Conservation (phyloP, 225 moss, liverwort and hornwort species). For the Antitrichia curtipendula region DNA sequence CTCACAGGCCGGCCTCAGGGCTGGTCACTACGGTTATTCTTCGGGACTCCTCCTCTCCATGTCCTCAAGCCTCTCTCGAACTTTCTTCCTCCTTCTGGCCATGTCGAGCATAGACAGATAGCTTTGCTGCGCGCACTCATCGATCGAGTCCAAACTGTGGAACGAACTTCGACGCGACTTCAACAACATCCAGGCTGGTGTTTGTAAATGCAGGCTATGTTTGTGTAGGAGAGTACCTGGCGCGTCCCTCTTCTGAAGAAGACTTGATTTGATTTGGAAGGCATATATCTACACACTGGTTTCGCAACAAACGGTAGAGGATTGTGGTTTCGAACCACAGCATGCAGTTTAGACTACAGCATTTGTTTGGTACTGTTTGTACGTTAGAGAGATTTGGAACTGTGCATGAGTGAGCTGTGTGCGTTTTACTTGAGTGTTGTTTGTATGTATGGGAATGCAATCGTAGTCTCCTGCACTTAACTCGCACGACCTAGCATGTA, state of each 20-base stretch:
- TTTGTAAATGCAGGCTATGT: background rate
- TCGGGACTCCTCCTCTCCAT: background rate
- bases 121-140: background rate
- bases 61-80: background rate
- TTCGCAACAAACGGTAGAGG: background rate
- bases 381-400: background rate
- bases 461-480: background rate
- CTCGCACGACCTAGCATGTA: background rate
- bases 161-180: background rate
- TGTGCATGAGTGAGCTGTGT: background rate
- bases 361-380: background rate
- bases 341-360: background rate
- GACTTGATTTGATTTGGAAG: background rate
- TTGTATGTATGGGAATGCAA: background rate
- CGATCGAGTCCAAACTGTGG: background rate
- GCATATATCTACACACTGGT: background rate
- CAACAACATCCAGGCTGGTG: background rate
- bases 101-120: background rate
- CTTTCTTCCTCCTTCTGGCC: background rate
- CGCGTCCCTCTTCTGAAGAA: background rate
- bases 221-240: background rate
- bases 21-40: background rate
- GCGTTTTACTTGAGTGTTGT: background rate
- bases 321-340: background rate
- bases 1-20: too few species aligned